Base-by-base conservation (phyloP, 768 basidiomycete genomes). In the Leccinum imitatum region DNA sequence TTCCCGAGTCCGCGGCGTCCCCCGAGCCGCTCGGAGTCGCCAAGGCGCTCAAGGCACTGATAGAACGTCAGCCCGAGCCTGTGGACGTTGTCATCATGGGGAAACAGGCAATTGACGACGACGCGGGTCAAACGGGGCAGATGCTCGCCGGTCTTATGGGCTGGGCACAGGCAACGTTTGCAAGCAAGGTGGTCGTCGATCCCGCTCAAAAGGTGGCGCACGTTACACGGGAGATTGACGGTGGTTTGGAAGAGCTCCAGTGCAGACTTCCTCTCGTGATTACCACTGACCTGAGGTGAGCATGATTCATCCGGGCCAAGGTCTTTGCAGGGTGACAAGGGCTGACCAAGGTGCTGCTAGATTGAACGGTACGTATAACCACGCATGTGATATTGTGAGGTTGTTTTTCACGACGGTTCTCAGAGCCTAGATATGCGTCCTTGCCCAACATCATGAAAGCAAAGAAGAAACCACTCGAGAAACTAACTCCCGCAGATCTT, bases 101-200 rank as follows among this genome's bases (percentile, higher is more conserved):
- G 3, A 99, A 99, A 77, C 97, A 99, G 75, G 89, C 96, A 14
- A 99, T 99, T 66, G 97, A 99, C 76, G 95, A 96, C 67, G 97
- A 99, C 72, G 82, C 92, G 6, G 91, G 93, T 5, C 89, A 95
- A 78, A 98, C 96, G 13, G 96, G 96, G 0, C 95, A 97, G 73
- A 98, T 98, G 93, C 82, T 98, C 27, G 95, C 95, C 17, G 96
- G 94, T 1, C 77, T 98, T 69, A 75, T 98, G 67, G 87, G 86
- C 17, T 97, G 95, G 91, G 84, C 89, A 10, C 96, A 98, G 76
- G 97, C 93, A 46, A 95, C 93, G 63, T 98, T 93, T 73, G 97
- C 95, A 55, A 94, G 91, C 74, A 91, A 91, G 74, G 76, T 96
- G 7, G 87, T 87, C 8, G 75, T 97, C 4, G 85, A 91, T 63